Evolutionary conservation across 2,329 filamentous ascomycete genomes (phyloP), one percentile per base, ranked within the genome.

Genomic region (Setomelanomma holmii): DNA sequence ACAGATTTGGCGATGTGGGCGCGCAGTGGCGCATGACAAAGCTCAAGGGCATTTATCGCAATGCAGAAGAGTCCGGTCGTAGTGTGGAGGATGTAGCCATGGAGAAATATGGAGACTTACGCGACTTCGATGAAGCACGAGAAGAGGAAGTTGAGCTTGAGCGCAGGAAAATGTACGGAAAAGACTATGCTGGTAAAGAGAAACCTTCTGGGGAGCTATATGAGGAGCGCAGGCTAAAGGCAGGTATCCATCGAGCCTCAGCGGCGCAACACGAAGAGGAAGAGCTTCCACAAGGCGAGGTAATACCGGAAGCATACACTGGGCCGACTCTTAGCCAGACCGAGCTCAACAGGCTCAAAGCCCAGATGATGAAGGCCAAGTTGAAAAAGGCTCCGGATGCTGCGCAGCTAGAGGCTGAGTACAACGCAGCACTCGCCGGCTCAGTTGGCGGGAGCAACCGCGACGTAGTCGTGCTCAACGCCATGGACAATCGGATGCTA

Each of bases 11-110:
- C 16, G 95, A 99, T 72, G 78, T 85, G 5, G 93, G 95, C 0
- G 93, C 93, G 12, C 86, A 91, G 64, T 99, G 96, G 95, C 88
- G 96, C 43, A 96, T 99, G 93, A 96, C 89, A 5, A 97, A 93
- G 74, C 84, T 99, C 24, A 92, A 89, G 60, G 89, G 87, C 10
- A 90, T 96, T 1, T 96, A 96, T 73, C 84, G 85, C 21, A 84
- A 88, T 47, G 91, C 92, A 0, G 83, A 96, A 61, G 88, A 95
- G 64, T 87, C 80, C 0, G 87, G 87, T 0, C 82, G 82, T n/a
- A 66, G 84, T 0, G 81, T 96, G 0, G 93, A 98, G 5, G 90
- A 96, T 1, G 80, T 98, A 42, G 95, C 93, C 0, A 65, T 89
- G 33, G 89, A 96, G 63, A 84, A 91, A 11, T 97, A 89, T 68